These are phyloP conservation scores for Calonectria ilicicola DNA, from an alignment of 2,329 filamentous ascomycete species.

Conservation along the genomic window DNA sequence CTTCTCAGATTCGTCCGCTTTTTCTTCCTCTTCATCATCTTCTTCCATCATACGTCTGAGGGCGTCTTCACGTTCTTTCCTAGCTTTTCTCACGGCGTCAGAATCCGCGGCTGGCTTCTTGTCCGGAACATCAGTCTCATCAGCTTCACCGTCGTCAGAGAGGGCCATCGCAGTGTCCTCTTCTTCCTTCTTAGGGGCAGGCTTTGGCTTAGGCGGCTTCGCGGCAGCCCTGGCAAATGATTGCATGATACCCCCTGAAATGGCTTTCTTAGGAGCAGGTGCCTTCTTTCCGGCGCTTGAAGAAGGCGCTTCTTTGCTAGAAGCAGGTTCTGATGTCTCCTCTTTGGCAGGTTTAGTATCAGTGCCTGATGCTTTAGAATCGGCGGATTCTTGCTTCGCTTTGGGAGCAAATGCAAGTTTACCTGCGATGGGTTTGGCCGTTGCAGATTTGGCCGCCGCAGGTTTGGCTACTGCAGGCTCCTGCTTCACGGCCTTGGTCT, in stretches of 20 bases:
- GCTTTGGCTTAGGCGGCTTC: slow-evolving; percentile 63
- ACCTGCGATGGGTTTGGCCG: background rate
- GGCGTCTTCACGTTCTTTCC: slow-evolving; percentile 53
- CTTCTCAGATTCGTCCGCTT: slow-evolving; percentile 57
- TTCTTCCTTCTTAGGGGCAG: slow-evolving; percentile 46
- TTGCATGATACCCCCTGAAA: slow-evolving; percentile 76
- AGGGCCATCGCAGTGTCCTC: slow-evolving; percentile 47
- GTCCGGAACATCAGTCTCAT: slow-evolving; percentile 49
- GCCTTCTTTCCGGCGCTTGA: slow-evolving; percentile 48
- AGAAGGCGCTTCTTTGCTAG: slow-evolving; percentile 41
- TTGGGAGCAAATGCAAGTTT: slow-evolving; percentile 38
- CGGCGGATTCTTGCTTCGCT: slow-evolving; percentile 30
- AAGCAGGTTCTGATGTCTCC: slow-evolving; percentile 41
- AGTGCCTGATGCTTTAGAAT: slow-evolving; percentile 7
- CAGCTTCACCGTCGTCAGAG: slow-evolving; percentile 56
- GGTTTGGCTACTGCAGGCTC: slow-evolving; percentile 14
- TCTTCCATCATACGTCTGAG: slow-evolving; percentile 64
- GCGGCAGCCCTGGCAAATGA: slow-evolving; percentile 77
- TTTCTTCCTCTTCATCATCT: slow-evolving; percentile 71
- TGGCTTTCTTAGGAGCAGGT: slow-evolving; percentile 65
- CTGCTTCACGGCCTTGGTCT: slow-evolving; percentile 36
- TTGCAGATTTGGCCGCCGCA: background rate
- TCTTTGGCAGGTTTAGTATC: slow-evolving; percentile 42
- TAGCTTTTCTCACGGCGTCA: slow-evolving; percentile 44
- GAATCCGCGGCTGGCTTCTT: slow-evolving; percentile 38